Percentiles rank a stretch among this genome's conserved stretches.
Evolutionary conservation across 805 yeast species (phyloP).

Genomic region (Saccharomyces mikatae): DNA sequence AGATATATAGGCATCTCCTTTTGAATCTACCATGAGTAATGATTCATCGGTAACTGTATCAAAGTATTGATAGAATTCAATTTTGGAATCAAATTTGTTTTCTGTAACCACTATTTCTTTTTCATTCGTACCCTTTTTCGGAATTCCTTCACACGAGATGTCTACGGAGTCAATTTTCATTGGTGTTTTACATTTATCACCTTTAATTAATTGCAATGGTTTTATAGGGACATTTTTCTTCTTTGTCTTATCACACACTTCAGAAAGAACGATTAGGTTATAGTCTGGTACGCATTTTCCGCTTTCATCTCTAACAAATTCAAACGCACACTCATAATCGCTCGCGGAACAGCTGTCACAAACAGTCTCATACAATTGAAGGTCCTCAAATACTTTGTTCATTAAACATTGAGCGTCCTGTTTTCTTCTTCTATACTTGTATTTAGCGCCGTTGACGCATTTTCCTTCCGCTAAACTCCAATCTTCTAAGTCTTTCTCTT

Average conservation of each 20-base stretch:
- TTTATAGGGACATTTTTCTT: constrained; percentile 7
- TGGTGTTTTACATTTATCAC: constrained; percentile 19
- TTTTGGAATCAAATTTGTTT: constrained; percentile 43
- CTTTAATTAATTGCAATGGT: constrained; percentile 13
- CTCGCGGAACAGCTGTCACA: constrained; percentile 53
- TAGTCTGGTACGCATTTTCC: constrained; percentile 43
- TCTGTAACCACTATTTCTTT: constrained; percentile 33
- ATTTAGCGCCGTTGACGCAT: constrained; percentile 66
- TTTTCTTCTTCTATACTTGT: constrained; percentile 56
- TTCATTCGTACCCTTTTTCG: neutral
- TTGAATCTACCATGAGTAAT: constrained; percentile 49
- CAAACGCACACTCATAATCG: constrained; percentile 66
- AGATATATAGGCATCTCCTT: constrained; percentile 51
- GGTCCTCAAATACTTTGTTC: constrained; percentile 32
- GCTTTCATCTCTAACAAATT: constrained; percentile 33
- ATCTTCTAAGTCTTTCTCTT: constrained; percentile 51
- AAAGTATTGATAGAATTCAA: constrained; percentile 46
- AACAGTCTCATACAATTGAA: constrained; percentile 38
- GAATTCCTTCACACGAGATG: constrained; percentile 19
- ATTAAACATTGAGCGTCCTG: constrained; percentile 51
- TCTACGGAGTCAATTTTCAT: constrained; percentile 22
- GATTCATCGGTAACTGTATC: constrained; percentile 50
- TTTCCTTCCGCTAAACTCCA: constrained; percentile 36
- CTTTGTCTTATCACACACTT: constrained; percentile 12
- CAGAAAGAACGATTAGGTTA: constrained; percentile 13